phyloP scores from a whole-genome alignment of 768 basidiomycete species.

The Tylopilus felleus region DNA sequence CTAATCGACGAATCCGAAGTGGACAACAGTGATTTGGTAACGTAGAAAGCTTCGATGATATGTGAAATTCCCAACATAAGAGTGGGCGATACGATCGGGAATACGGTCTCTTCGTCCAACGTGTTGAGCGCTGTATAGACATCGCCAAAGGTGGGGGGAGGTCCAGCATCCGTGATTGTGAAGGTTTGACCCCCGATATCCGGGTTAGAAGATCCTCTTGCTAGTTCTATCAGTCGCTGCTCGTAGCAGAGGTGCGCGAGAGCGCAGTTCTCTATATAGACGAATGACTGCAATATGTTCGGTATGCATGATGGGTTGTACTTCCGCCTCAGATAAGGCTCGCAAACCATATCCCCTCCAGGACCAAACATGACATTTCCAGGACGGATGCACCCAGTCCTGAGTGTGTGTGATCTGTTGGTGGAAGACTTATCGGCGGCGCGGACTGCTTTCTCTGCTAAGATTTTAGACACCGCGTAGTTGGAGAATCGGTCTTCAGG shows the following conservation, averaged over 20 bases:
- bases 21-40: slow-evolving; percentile 41
- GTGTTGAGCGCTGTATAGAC: slow-evolving; percentile 52
- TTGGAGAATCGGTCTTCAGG: slow-evolving; percentile 67
- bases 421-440: slow-evolving; percentile 38
- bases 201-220: slow-evolving; percentile 41
- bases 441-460: slow-evolving; percentile 51
- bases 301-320: slow-evolving; percentile 61
- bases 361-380: slow-evolving; percentile 77
- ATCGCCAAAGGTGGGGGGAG: slow-evolving; percentile 61
- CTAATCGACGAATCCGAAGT: slow-evolving; percentile 27
- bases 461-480: slow-evolving; percentile 64
- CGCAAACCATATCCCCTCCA: slow-evolving; percentile 67
- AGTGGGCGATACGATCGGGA: slow-evolving; percentile 57
- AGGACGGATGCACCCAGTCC: slow-evolving; percentile 75
- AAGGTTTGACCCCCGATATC: slow-evolving; percentile 77
- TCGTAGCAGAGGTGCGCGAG: slow-evolving; percentile 73
- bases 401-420: slow-evolving; percentile 35
- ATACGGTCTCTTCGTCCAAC: slow-evolving; percentile 55
- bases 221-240: slow-evolving; percentile 57
- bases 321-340: slow-evolving; percentile 57
- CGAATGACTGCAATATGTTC: slow-evolving; percentile 58
- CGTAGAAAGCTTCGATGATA: slow-evolving; percentile 54
- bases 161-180: slow-evolving; percentile 61
- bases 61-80: slow-evolving; percentile 62
- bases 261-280: slow-evolving; percentile 75